These are phyloP conservation scores for Populus euphratica DNA, from an alignment of 345 rosid genomes.

Conservation along the genomic window DNA sequence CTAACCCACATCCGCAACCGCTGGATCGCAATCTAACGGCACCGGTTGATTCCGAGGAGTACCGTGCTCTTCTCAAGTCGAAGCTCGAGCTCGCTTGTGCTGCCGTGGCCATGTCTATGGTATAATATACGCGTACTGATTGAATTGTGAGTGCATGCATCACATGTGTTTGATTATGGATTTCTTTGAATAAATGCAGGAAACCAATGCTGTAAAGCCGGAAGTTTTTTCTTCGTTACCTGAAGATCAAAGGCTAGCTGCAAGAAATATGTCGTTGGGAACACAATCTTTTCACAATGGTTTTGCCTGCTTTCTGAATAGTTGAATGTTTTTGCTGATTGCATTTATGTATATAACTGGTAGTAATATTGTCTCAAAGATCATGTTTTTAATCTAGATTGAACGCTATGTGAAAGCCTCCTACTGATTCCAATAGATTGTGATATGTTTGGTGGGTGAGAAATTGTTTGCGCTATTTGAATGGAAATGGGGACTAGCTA, in stretches of 20 bases:
- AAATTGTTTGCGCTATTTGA: background rate
- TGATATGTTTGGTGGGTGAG: background rate
- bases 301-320: background rate
- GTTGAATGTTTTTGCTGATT: background rate
- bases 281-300: constrained; percentile 41
- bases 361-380: background rate
- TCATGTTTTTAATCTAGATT: background rate
- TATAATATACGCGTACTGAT: constrained; percentile 14
- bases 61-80: constrained; percentile 54
- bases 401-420: background rate
- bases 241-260: constrained; percentile 34
- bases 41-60: constrained; percentile 39
- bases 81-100: constrained; percentile 74
- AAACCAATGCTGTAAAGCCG: constrained; percentile 42
- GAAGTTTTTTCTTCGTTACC: constrained; percentile 41
- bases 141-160: background rate
- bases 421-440: background rate
- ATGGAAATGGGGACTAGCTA: background rate
- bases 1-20: constrained; percentile 22
- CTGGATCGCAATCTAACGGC: constrained; percentile 30
- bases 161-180: background rate
- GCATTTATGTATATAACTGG: background rate
- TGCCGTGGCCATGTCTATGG: constrained; percentile 68
- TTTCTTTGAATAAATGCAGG: constrained; percentile 31
- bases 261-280: constrained; percentile 26